phyloP scores from a whole-genome alignment of 164 flowering plant species.

The Nymphaea thermarum region DNA sequence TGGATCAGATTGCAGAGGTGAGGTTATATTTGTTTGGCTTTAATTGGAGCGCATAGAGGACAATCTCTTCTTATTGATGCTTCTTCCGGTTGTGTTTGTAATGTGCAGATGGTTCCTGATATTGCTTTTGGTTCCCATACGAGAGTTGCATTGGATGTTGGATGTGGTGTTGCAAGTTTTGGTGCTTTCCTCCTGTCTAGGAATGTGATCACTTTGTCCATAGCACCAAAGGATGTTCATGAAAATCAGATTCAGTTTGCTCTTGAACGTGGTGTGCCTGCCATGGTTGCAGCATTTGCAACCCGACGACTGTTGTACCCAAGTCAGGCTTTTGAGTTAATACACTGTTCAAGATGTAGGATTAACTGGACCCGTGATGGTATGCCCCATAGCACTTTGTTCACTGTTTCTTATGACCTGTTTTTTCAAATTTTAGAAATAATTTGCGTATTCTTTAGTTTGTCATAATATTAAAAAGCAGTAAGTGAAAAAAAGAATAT shows the following conservation, averaged over 20 bases:
- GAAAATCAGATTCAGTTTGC: slow-evolving; percentile 69
- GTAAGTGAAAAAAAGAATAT: no score
- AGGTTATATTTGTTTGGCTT: background rate
- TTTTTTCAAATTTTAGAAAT: no score
- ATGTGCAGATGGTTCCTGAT: slow-evolving; percentile 46
- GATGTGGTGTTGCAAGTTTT: slow-evolving; percentile 67
- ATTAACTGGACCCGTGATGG: slow-evolving; percentile 66
- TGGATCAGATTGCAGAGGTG: slow-evolving; percentile 89
- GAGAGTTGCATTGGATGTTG: slow-evolving; percentile 49
- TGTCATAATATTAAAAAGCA: no score
- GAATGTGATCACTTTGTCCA: slow-evolving; percentile 35
- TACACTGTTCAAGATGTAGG: slow-evolving; percentile 61
- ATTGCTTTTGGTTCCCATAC: slow-evolving; percentile 41
- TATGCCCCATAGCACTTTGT: slow-evolving; percentile 7
- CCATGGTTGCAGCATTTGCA: slow-evolving; percentile 54
- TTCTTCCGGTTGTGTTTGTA: background rate
- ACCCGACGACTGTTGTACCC: slow-evolving; percentile 46
- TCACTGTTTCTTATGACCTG: background rate
- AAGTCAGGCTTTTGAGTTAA: slow-evolving; percentile 56
- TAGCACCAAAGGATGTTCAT: slow-evolving; percentile 63
- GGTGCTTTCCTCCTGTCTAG: slow-evolving; percentile 47
- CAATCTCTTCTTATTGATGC: background rate
- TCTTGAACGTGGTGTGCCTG: slow-evolving; percentile 62
- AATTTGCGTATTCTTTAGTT: no score
- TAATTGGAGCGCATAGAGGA: background rate